These are phyloP conservation scores for Calonectria pteridis DNA, from an alignment of 2,329 filamentous ascomycete species.

Conservation along the genomic window DNA sequence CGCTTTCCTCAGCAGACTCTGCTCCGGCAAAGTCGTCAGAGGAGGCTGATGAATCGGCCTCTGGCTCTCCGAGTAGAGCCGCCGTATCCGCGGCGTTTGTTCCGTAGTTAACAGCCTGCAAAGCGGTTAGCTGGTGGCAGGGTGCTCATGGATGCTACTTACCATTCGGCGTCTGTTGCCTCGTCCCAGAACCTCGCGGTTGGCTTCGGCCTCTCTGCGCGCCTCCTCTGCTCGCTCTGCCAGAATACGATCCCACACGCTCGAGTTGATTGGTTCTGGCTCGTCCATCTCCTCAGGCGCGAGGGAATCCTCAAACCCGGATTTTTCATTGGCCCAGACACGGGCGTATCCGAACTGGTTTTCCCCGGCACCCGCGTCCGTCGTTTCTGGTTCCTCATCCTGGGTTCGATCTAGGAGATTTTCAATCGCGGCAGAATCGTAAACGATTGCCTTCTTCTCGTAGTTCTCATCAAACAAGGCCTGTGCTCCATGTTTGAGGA, in stretches of 20 bases:
- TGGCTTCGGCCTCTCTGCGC: conserved; percentile 75
- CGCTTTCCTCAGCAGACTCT: conserved; percentile 48
- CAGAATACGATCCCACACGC: conserved; percentile 92
- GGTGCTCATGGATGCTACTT: conserved; percentile 25
- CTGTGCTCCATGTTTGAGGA: conserved; percentile 87
- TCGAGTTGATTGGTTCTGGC: conserved; percentile 69
- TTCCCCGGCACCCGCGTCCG: conserved; percentile 75
- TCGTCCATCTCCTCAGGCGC: conserved; percentile 65
- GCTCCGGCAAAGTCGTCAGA: conserved; percentile 51
- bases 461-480: conserved; percentile 85
- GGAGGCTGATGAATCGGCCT: conserved; percentile 46
- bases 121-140: conserved; percentile 29
- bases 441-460: conserved; percentile 79
- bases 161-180: conserved; percentile 78
- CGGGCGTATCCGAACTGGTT: conserved; percentile 90
- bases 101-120: conserved; percentile 53
- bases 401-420: conserved; percentile 89
- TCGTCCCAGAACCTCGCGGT: conserved; percentile 83
- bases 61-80: conserved; percentile 42
- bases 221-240: conserved; percentile 85
- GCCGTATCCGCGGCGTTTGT: conserved; percentile 36
- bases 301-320: conserved; percentile 73
- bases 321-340: conserved; percentile 90
- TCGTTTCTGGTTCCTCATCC: conserved; percentile 77
- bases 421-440: conserved; percentile 86